A percentile compares a stretch with the other conserved stretches of the same genome.
phyloP scores from a whole-genome alignment of 192 early-diverging fungal genomes.

The Hyaloraphidium curvatum region DNA sequence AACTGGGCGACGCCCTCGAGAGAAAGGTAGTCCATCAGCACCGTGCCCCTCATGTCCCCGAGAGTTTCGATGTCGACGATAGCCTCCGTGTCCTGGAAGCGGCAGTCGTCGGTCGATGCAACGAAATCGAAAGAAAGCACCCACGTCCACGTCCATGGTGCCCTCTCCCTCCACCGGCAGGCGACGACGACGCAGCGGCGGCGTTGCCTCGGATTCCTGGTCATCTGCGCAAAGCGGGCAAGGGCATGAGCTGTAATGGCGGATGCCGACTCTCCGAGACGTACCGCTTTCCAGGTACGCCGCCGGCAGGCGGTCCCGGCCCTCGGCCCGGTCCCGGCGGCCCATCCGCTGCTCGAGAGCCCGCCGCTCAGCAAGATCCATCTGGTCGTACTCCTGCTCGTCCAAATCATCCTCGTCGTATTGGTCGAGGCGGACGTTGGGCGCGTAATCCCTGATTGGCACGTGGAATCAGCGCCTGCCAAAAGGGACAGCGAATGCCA shows the following conservation, averaged over 20 bases:
- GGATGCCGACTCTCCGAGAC: background rate
- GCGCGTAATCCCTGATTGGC: constrained; percentile 52
- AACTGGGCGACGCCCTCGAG: constrained; percentile 66
- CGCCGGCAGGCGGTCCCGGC: background rate
- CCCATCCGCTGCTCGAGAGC: constrained; percentile 59
- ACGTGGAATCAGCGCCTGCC: background rate
- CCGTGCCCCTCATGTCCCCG: constrained; percentile 58
- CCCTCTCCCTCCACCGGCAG: too few species aligned
- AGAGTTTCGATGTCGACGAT: constrained; percentile 59
- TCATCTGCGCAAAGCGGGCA: too few species aligned
- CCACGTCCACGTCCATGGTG: too few species aligned
- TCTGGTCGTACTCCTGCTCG: constrained; percentile 48
- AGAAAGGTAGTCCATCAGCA: constrained; percentile 67
- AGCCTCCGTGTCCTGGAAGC: constrained; percentile 16
- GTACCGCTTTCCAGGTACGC: constrained; percentile 4
- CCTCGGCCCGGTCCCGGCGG: constrained; percentile 54
- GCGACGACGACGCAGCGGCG: too few species aligned
- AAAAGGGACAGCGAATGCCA: background rate
- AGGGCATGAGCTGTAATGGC: too few species aligned
- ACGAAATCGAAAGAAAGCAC: background rate
- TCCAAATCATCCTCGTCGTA: constrained; percentile 77
- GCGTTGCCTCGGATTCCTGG: too few species aligned
- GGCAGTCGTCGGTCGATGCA: constrained; percentile 2
- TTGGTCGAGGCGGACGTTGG: constrained; percentile 44
- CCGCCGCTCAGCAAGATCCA: constrained; percentile 51